A percentile compares a stretch with the other conserved stretches of the same genome.
Conservation (phyloP, 176 grass and related monocot genomes). For the Calamus simplicifolius region DNA sequence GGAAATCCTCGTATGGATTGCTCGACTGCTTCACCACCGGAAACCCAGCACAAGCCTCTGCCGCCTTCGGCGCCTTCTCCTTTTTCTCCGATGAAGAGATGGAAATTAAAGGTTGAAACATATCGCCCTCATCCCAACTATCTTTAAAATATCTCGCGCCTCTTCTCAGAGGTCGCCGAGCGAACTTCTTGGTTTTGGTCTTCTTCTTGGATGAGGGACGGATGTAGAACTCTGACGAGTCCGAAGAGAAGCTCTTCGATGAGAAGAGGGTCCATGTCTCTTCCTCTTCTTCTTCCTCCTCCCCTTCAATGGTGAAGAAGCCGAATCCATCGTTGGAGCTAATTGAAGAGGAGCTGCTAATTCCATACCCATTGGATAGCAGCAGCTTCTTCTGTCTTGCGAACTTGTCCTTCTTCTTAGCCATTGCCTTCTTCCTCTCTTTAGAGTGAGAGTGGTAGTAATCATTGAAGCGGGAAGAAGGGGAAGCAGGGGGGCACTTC, state of each 20-base stretch:
- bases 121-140: not conserved
- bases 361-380: no score
- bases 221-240: slow-evolving; percentile 59
- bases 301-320: not conserved
- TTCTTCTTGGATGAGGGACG: slow-evolving; percentile 1
- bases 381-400: not conserved
- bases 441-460: slow-evolving; percentile 1
- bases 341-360: no score
- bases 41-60: slow-evolving; percentile 1
- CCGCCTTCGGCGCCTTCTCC: not conserved
- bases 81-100: slow-evolving; percentile 10
- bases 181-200: not conserved
- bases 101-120: slow-evolving; percentile 23
- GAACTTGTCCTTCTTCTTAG: slow-evolving; percentile 11
- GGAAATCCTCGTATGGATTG: slow-evolving; percentile 80
- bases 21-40: slow-evolving; percentile 78
- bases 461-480: slow-evolving; percentile 14
- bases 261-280: slow-evolving; percentile 65
- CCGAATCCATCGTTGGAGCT: no score
- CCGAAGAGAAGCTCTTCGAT: slow-evolving; percentile 72
- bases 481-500: slow-evolving; percentile 58
- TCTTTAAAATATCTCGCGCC: not conserved
- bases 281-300: slow-evolving; percentile 32
- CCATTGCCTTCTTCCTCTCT: slow-evolving; percentile 9
- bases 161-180: not conserved